phyloP scores from a whole-genome alignment of 352 stramenopile species.

The Discostella stelligera region DNA sequence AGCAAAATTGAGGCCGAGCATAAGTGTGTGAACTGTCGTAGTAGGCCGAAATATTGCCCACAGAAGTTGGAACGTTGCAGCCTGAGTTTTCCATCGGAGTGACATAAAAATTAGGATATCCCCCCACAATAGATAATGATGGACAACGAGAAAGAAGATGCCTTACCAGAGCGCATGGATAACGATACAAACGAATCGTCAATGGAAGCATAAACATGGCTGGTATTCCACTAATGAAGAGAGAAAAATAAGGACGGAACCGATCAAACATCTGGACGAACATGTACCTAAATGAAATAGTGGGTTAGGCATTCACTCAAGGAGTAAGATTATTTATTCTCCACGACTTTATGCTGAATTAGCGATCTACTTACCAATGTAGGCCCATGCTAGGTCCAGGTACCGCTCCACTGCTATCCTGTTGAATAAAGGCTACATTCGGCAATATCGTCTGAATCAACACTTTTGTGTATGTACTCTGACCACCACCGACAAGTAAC shows the following conservation, averaged over 20 bases:
- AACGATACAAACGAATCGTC: conserved; percentile 59
- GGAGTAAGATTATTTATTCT: not conserved
- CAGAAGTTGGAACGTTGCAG: conserved; percentile 58
- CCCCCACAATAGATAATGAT: not conserved
- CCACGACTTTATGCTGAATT: conserved; percentile 22
- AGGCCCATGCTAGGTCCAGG: conserved; percentile 49
- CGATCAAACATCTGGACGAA: conserved; percentile 78
- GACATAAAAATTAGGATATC: not conserved
- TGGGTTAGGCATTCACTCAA: not conserved
- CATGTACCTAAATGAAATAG: conserved; percentile 54
- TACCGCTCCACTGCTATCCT: conserved; percentile 44
- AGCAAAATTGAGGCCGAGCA: conserved; percentile 54
- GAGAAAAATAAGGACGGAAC: conserved; percentile 71
- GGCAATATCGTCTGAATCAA: conserved; percentile 29
- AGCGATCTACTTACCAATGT: conserved; percentile 33
- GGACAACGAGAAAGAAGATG: not conserved
- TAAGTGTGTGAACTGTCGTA: conserved; percentile 63
- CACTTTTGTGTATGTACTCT: conserved; percentile 24
- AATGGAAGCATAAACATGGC: conserved; percentile 68
- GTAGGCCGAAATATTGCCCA: conserved; percentile 65
- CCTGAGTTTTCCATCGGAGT: conserved; percentile 19
- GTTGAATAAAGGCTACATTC: conserved; percentile 43
- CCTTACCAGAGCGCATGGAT: conserved; percentile 65
- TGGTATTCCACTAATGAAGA: conserved; percentile 59
- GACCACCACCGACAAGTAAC: conserved; percentile 33